Evolutionary conservation across 164 flowering plant species (phyloP).

Genomic region (Aristolochia californica): DNA sequence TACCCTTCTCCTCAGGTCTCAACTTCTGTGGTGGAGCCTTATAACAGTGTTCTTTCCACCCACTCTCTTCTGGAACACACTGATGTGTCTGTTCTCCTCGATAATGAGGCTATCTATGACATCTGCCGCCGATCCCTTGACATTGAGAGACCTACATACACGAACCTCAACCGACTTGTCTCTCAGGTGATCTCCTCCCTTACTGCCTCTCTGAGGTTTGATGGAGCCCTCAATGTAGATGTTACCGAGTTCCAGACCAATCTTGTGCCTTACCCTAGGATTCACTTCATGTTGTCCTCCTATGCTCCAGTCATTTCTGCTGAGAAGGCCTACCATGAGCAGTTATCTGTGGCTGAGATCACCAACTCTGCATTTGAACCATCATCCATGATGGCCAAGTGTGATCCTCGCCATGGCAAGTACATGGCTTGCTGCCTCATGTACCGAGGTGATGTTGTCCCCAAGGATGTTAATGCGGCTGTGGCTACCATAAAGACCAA

Average conservation of each 20-base stretch:
- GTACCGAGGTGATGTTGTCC: slow-evolving; percentile 65
- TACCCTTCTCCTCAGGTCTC: slow-evolving; percentile 80
- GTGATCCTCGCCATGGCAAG: slow-evolving; percentile 59
- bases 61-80: slow-evolving; percentile 77
- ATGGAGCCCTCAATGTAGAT: slow-evolving; percentile 58
- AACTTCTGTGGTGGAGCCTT: slow-evolving; percentile 80
- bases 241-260: slow-evolving; percentile 52
- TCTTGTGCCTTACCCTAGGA: slow-evolving; percentile 44
- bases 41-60: slow-evolving; percentile 75
- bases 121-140: slow-evolving; percentile 71
- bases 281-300: slow-evolving; percentile 49
- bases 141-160: slow-evolving; percentile 58
- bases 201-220: slow-evolving; percentile 60
- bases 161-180: slow-evolving; percentile 42
- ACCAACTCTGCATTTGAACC: slow-evolving; percentile 57
- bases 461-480: slow-evolving; percentile 71
- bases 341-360: slow-evolving; percentile 39
- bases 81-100: slow-evolving; percentile 49
- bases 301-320: slow-evolving; percentile 52
- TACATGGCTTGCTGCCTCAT: slow-evolving; percentile 68
- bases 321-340: slow-evolving; percentile 46
- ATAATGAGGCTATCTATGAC: slow-evolving; percentile 72
- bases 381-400: slow-evolving; percentile 67
- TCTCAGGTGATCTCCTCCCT: slow-evolving; percentile 68
- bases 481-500: slow-evolving; percentile 47